Conservation (phyloP, 495 filamentous ascomycete genomes). For the Talaromyces stipitatus region DNA sequence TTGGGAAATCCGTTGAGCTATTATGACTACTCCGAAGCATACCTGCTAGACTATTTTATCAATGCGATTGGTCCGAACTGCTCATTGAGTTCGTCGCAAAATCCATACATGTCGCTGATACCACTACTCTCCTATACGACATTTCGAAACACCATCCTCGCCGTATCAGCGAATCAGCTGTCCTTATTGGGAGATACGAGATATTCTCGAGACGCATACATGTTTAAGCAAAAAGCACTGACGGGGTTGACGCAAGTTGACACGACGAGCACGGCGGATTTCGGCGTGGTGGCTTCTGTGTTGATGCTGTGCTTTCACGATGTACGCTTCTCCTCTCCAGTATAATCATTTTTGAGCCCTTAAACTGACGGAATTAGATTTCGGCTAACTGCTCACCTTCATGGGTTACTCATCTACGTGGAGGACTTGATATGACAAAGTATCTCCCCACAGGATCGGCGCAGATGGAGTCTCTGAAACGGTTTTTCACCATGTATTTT, state of each 20-base stretch:
- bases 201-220: constrained; percentile 1
- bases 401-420: constrained; percentile 13
- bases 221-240: constrained; percentile 10
- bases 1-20: constrained; percentile 6
- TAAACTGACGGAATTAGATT: constrained; percentile 6
- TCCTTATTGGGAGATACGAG: constrained; percentile 7
- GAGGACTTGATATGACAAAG: constrained; percentile 9
- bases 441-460: neutral
- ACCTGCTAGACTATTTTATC: constrained; percentile 18
- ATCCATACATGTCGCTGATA: constrained; percentile 14
- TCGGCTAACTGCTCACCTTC: constrained; percentile 13
- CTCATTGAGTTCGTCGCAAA: constrained; percentile 9
- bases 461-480: constrained; percentile 1
- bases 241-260: constrained; percentile 10
- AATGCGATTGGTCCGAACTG: constrained; percentile 10
- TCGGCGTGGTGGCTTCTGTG: constrained; percentile 11
- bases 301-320: constrained; percentile 18
- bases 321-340: constrained; percentile 1
- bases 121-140: constrained; percentile 10
- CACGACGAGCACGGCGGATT: neutral
- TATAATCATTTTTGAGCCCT: neutral
- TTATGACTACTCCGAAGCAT: constrained; percentile 6
- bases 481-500: constrained; percentile 17
- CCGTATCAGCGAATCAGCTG: constrained; percentile 13
- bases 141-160: constrained; percentile 10